Percentiles rank a stretch among this genome's conserved stretches.
phyloP scores from a whole-genome alignment of 805 yeast genomes.

The Wickerhamiella parazyma region DNA sequence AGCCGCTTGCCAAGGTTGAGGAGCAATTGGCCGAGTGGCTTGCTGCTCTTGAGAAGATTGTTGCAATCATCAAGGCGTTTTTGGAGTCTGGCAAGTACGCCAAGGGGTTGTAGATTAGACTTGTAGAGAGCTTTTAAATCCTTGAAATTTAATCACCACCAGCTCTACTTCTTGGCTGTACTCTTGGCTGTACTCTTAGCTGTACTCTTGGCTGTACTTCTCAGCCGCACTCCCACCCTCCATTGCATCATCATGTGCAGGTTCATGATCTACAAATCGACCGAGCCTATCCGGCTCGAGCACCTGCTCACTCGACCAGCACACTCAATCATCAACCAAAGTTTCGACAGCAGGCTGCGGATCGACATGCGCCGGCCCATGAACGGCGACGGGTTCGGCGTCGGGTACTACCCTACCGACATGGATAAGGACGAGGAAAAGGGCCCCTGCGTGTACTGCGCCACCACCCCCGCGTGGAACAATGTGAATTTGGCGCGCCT shows the following conservation, averaged over 20 bases:
- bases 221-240: neutral
- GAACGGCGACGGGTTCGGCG: conserved; percentile 97
- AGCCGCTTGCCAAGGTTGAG: conserved; percentile 38
- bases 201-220: too few relatives aligned
- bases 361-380: conserved; percentile 83
- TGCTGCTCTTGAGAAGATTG: conserved; percentile 60
- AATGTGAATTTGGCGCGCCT: conserved; percentile 76
- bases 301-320: conserved; percentile 88
- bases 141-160: too few relatives aligned
- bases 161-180: too few relatives aligned
- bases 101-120: conserved; percentile 50
- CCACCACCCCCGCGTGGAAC: conserved; percentile 93
- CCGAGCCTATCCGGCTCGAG: conserved; percentile 73
- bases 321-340: conserved; percentile 92
- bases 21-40: conserved; percentile 63
- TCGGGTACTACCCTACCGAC: conserved; percentile 71
- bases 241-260: conserved; percentile 58
- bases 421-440: conserved; percentile 37
- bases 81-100: conserved; percentile 73
- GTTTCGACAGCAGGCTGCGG: conserved; percentile 79
- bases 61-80: conserved; percentile 58
- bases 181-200: too few relatives aligned
- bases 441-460: conserved; percentile 86
- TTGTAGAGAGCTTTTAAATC: too few relatives aligned
- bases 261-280: conserved; percentile 81